Base-by-base conservation (phyloP, 73 alveolate species). In the Paramecium bursaria region DNA sequence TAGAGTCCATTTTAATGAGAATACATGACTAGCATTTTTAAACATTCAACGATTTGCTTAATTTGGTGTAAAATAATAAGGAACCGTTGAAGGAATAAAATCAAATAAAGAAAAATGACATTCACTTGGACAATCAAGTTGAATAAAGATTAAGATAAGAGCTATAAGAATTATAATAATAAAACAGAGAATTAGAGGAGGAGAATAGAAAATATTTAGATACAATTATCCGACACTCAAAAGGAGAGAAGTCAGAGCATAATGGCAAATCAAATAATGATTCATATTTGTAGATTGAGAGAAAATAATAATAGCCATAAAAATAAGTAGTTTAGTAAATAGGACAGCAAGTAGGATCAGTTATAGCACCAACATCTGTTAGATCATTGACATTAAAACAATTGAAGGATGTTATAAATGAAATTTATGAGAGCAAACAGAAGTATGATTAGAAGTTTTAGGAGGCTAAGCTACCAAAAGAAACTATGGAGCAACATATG, bases 401-500 rank as follows among this genome's bases (percentile, higher is more conserved):
- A 60, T 54, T 94, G 46, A 94, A 92, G 74, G 98, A 94, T 54
- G 86, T 95, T 13, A 96, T 95, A 42, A 77, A 87, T 67, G 98
- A 96, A 50, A 95, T 96, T 31, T 96, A 96, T 86, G 75, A 87
- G 5, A 87, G 94, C 14, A 96, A 96, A 75, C 87, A 88, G 27
- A 90, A 86, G 67, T 95, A 75, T 76, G 98, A 96, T 87, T 86
- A 90, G 79, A 96, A 95, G 85, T 95, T 98, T 57, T 92, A 85
- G 51, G 99, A 95, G 49, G 90, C 90, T 48, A 86, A 91, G 53
- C 88, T 90, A 80, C 98, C 98, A 44, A 94, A 97, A 85, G 99
- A 96, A 74, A 95, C 99, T 5, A 93, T 96, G 98, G 99, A 96
- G 74, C 91, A 96, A 79, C 95, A 86, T 85, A 94, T 96, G 98